Evolutionary conservation across 805 yeast genomes (phyloP), one percentile per base, ranked within the genome.

Genomic region (Yarrowia hollandica): DNA sequence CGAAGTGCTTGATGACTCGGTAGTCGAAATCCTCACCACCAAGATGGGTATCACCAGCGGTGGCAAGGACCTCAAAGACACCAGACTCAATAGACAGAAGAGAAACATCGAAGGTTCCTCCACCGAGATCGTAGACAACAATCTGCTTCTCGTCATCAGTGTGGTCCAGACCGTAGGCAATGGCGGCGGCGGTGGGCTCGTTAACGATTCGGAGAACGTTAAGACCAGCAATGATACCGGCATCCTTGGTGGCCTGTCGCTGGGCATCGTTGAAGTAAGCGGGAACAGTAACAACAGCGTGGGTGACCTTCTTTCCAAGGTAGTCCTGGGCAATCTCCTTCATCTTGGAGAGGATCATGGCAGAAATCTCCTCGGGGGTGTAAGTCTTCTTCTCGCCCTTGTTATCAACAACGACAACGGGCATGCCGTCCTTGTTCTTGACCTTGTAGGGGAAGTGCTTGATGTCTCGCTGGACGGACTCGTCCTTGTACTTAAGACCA

Each of bases 1-100:
- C 81, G 73, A 91, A 88, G 77, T 89, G 94, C 76, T 85, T 85
- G 64, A 90, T 91, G 71, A 90, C 86, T 75, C 90, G 84, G 79
- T 81, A 83, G 77, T 90, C 97, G 68, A 90, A 90, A 78, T 90
- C 97, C 79, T 90, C 96, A 83, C 97, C 97, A 82, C 97, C 97
- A 77, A 90, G 83, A 75, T 90, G 97, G 64, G 97, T 90, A 74
- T 90, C 96, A 86, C 96, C 96, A 63, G 95, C 90, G 63, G 96
- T 89, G 60, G 96, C 91, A 76, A 86, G 82, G 60, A 89, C 96
- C 78, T 89, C 96, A 71, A 89, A 89, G 62, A 90, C 90, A 77
- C 96, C 96, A 66, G 85, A 88, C 72, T 90, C 96, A 71, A 89
- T 89, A 38, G 94, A 82, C 70, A 89, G 81, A 58, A 89, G 77